Conservation (phyloP, 306 rosid genomes). For the Rosa multiflora region DNA sequence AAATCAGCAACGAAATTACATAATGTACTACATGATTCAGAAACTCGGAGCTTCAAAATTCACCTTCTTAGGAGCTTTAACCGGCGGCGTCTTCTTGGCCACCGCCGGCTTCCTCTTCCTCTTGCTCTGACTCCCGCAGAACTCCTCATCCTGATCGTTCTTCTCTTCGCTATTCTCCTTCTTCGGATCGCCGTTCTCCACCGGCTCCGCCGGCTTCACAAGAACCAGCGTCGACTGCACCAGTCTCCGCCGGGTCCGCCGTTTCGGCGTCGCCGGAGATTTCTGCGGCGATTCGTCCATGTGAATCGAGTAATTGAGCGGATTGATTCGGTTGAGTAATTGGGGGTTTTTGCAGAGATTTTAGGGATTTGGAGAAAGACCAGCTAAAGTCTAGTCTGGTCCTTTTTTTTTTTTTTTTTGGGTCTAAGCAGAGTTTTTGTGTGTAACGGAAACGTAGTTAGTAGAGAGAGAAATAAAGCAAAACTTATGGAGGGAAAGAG, state of each 20-base stretch:
- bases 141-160: slow-evolving; percentile 44
- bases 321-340: background rate
- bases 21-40: background rate
- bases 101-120: slow-evolving; percentile 46
- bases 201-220: slow-evolving; percentile 45
- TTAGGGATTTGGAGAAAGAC: slow-evolving; percentile 15
- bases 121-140: slow-evolving; percentile 35
- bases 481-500: background rate
- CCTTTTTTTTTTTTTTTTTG: background rate
- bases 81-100: slow-evolving; percentile 40
- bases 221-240: slow-evolving; percentile 76
- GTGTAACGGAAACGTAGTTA: background rate
- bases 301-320: background rate
- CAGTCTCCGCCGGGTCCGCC: slow-evolving; percentile 40
- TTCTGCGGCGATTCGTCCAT: slow-evolving; percentile 30
- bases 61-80: slow-evolving; percentile 54
- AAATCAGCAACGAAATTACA: background rate
- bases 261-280: slow-evolving; percentile 17
- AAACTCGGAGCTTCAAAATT: background rate
- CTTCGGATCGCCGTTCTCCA: slow-evolving; percentile 29
- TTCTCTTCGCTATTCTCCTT: slow-evolving; percentile 25
- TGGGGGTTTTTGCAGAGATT: slow-evolving; percentile 24
- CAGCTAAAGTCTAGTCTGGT: background rate
- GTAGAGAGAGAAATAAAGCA: background rate
- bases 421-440: background rate